These are phyloP conservation scores for Naganishia vaughanmartiniae DNA, from an alignment of 768 basidiomycete genomes.

Conservation along the genomic window DNA sequence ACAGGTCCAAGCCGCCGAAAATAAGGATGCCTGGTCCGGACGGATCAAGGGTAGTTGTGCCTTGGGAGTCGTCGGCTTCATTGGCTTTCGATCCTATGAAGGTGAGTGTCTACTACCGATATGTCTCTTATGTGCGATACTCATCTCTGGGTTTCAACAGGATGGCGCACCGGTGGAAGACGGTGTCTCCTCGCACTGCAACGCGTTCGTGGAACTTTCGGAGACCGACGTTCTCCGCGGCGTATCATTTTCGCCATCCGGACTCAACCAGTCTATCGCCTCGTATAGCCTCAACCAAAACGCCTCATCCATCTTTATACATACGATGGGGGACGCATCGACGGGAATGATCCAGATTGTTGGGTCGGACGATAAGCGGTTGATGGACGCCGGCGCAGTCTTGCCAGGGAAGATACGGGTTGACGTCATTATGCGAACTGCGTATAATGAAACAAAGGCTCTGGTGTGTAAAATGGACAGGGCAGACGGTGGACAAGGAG, in stretches of 20 bases:
- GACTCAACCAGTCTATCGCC: constrained; percentile 35
- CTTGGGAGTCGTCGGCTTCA: constrained; percentile 16
- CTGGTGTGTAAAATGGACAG: constrained; percentile 42
- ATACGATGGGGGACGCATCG: constrained; percentile 41
- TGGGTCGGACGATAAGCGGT: constrained; percentile 34
- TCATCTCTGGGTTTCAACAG: not conserved
- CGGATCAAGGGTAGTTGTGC: constrained; percentile 24
- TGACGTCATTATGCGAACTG: constrained; percentile 41
- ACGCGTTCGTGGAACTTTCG: constrained; percentile 35
- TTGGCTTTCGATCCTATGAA: constrained; percentile 28
- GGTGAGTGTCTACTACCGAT: not conserved
- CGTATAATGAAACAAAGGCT: constrained; percentile 41
- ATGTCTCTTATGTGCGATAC: not conserved
- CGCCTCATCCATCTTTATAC: constrained; percentile 35
- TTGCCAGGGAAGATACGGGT: constrained; percentile 39
- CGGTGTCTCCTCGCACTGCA: constrained; percentile 40
- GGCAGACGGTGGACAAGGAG: constrained; percentile 36
- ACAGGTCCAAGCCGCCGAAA: not conserved
- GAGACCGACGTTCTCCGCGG: constrained; percentile 24
- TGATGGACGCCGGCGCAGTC: constrained; percentile 33
- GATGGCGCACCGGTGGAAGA: constrained; percentile 41
- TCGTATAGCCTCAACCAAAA: constrained; percentile 40
- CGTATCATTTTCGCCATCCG: constrained; percentile 40
- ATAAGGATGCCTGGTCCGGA: constrained; percentile 13
- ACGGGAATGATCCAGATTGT: constrained; percentile 44